Conservation (phyloP, 2,329 filamentous ascomycete species). For the Cladosporium cucumerinum region DNA sequence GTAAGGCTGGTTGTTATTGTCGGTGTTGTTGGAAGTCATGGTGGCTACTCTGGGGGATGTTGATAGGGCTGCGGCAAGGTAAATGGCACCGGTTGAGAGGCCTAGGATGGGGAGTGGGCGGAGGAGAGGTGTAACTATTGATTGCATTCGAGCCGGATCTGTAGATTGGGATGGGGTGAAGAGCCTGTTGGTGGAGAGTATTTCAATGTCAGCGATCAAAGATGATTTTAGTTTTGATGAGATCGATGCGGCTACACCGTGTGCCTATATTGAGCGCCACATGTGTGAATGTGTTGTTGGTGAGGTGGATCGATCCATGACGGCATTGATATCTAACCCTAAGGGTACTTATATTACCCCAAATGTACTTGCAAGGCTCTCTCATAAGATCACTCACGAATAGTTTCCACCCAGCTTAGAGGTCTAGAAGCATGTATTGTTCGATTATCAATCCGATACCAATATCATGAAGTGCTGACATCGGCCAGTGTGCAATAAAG, state of each 20-base stretch:
- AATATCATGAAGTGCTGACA: neutral
- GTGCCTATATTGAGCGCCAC: neutral
- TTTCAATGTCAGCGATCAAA: neutral
- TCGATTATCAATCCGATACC: neutral
- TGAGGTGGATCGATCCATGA: neutral
- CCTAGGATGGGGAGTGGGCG: constrained; percentile 23
- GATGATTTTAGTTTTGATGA: neutral
- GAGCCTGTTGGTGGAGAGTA: neutral
- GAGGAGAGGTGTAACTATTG: constrained; percentile 19
- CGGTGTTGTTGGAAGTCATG: neutral
- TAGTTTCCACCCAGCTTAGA: neutral
- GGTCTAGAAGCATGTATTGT: neutral
- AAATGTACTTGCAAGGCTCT: neutral
- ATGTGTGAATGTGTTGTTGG: neutral
- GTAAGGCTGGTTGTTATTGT: constrained; percentile 19
- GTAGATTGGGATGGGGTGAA: neutral
- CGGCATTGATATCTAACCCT: neutral
- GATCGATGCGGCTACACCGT: neutral
- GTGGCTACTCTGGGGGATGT: neutral
- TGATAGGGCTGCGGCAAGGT: constrained; percentile 19
- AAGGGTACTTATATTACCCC: neutral
- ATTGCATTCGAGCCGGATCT: neutral
- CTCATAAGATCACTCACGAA: neutral
- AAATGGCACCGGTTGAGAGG: constrained; percentile 20
- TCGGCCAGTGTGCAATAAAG: neutral